Base-by-base conservation (phyloP, 768 basidiomycete genomes). In the Xerocomellus chrysenteron region DNA sequence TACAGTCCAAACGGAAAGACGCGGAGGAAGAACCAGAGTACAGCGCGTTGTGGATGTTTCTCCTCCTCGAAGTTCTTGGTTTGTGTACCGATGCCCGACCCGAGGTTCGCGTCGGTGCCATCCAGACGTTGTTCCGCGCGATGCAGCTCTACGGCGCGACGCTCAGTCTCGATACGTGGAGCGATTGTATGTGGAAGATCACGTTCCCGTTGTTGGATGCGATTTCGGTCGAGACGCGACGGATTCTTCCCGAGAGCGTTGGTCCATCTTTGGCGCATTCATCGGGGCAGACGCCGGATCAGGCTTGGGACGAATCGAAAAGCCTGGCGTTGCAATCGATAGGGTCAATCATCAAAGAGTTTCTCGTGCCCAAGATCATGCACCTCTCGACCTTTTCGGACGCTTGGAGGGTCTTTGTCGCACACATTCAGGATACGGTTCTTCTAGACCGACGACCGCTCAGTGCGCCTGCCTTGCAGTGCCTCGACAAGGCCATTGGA, bases 71-170 rank as follows among this genome's bases (percentile, higher is more conserved):
- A 69, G 83, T 98, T 3, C 80, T 95, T 4, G 86, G 86, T 1
- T 76, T 98, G 2, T 93, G 92, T 59, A 82, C 84, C 3, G 96
- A 98, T 65, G 66, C 80, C 0, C 82, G 96, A 33, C 85, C 88
- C 19, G 95, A 99, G 68, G 93, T 96, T 1, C 83, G 95, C 17
- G 89, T 90, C 60, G 93, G 93, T 1, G 94, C 96, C 11, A 95
- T 98, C 44, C 94, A 97, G 72, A 98, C 95, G 2, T 70, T 99
- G 51, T 98, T 97, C 74, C 82, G 95, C 47, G 92, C 93, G 2
- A 83, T 98, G 75, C 93, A 96, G 71, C 78, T 98, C 11, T 98
- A 99, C 67, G 96, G 96, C 2, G 85, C 86, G 9, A 92, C 88
- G 0, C 76, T 99, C 48, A 90, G 87, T 64, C 68, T 81, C 39